Evolutionary conservation across 2,329 filamentous ascomycete species (phyloP).

Genomic region (Colletotrichum sp.): DNA sequence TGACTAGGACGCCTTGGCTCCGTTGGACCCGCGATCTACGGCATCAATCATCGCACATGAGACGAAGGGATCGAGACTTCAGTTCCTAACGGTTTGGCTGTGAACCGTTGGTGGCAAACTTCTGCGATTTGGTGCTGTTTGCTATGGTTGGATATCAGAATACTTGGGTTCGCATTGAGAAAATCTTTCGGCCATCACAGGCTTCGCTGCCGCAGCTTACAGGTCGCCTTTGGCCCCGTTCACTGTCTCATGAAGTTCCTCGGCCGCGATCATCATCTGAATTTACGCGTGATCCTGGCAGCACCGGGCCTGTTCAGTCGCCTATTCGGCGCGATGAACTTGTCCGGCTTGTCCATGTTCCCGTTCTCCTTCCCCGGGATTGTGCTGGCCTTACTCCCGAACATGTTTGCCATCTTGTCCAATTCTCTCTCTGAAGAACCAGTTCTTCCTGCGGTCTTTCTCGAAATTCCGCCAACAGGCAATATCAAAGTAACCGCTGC

Average conservation of each 20-base stretch:
- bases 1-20: background rate
- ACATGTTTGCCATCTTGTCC: background rate
- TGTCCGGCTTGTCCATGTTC: background rate
- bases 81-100: background rate
- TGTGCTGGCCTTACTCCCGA: background rate
- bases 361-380: background rate
- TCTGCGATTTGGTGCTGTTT: background rate
- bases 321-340: background rate
- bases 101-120: background rate
- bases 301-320: background rate
- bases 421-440: background rate
- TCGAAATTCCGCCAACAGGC: background rate
- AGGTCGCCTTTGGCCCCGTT: fast-evolving
- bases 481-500: background rate
- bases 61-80: background rate
- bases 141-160: background rate
- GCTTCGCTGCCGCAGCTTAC: background rate
- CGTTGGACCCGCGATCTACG: background rate
- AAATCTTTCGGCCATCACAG: background rate
- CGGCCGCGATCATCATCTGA: background rate
- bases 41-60: background rate
- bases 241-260: fast-evolving
- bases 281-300: background rate
- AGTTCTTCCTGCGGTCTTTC: background rate
- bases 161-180: background rate